Evolutionary conservation across 2,329 filamentous ascomycete species (phyloP), one percentile per base, ranked within the genome.

Genomic region (Pestalotiopsis sp.): DNA sequence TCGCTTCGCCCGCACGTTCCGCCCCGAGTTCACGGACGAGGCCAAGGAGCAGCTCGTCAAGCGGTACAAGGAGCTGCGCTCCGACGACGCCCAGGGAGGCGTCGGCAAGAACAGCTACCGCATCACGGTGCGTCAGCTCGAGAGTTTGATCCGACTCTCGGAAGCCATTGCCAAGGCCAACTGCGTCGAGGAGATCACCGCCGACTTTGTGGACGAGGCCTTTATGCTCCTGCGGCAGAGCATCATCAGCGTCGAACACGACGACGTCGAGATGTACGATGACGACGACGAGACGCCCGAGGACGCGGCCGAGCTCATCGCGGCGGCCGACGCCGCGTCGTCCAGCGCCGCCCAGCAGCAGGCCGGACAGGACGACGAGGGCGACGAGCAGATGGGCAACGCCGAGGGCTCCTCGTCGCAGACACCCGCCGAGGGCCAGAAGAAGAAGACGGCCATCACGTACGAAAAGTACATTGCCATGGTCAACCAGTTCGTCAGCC

Each of bases 91-190:
- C 0, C 94, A 98, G 79, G 96, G 96, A 64, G 96, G 96, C 39
- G 90, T 97, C 63, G 96, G 96, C 69, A 89, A 94, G 76, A 98
- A 98, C 82, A 97, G 93, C 71, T 99, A 99, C 84, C 91, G 96
- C 68, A 99, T 99, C 78, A 99, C 96, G 0, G 96, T 99, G 63
- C 89, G 96, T 77, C 96, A 99, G 80, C 86, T 99, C 2, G 96
- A 99, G 81, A 95, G 92, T 77, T 90, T 99, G 86, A 98, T 99
- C 72, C 94, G 96, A 71, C 84, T 99, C 67, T 95, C 92, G 66
- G 96, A 99, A 80, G 96, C 96, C n/a, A 98, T 99, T 72, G 96
- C 96, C 68, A 98, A 98, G 81, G 94, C 94, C 68, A 98, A 97
- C 78, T 99, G 96, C 77, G 94, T 97, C 14, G 92, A 95, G 74